Evolutionary conservation across 1,284 basidiomycete genomes (phyloP).

Genomic region (Neolentinus lepideus): DNA sequence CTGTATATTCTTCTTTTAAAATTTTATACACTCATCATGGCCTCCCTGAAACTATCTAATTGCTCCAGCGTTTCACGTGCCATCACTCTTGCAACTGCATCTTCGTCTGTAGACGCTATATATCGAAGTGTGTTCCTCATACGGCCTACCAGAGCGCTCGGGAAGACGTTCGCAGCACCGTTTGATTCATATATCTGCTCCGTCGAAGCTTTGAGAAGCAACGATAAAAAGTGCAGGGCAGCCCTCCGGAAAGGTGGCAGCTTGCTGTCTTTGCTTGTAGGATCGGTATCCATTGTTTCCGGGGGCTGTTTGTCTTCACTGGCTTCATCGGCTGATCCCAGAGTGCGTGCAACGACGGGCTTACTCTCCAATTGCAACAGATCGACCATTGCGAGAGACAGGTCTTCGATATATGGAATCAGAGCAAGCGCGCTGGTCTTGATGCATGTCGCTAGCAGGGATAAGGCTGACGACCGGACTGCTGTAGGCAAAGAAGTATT

Average conservation of each 20-base stretch:
- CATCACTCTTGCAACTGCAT: slow-evolving; percentile 70
- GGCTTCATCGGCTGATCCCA: slow-evolving; percentile 1
- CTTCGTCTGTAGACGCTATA: slow-evolving; percentile 65
- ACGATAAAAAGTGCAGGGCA: slow-evolving; percentile 71
- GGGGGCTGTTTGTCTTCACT: slow-evolving; percentile 6
- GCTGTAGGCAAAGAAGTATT: slow-evolving; percentile 56
- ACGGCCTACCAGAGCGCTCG: slow-evolving; percentile 37
- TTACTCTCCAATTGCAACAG: slow-evolving; percentile 72
- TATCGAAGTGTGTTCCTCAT: slow-evolving; percentile 66
- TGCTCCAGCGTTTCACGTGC: slow-evolving; percentile 65
- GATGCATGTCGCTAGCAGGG: slow-evolving; percentile 70
- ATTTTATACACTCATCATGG: slow-evolving; percentile 36
- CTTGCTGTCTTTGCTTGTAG: slow-evolving; percentile 51
- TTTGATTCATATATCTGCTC: slow-evolving; percentile 37
- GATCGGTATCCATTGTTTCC: slow-evolving; percentile 43
- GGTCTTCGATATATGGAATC: slow-evolving; percentile 53
- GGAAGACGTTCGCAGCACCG: slow-evolving; percentile 19
- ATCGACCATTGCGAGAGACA: slow-evolving; percentile 67
- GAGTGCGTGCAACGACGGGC: slow-evolving; percentile 12
- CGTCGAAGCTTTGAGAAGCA: slow-evolving; percentile 51
- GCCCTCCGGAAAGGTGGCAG: slow-evolving; percentile 78
- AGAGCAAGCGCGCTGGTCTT: slow-evolving; percentile 59
- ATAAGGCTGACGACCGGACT: slow-evolving; percentile 77
- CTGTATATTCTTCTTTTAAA: no score
- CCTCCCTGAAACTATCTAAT: slow-evolving; percentile 43